Conservation (phyloP, 345 rosid species). For the Linum tenue region DNA sequence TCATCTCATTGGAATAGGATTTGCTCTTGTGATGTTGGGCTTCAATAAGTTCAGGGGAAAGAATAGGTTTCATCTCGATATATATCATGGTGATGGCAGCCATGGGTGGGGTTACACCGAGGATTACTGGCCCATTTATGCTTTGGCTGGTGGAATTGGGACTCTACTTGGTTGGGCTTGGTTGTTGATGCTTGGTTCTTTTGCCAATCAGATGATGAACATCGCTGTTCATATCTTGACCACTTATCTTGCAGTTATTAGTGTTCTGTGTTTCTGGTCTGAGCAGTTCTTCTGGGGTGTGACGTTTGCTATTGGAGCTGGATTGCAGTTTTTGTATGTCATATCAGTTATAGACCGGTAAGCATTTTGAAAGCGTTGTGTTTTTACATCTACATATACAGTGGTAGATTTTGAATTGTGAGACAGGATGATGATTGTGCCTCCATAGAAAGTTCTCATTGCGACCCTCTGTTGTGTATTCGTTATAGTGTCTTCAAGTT, state of each 20-base stretch:
- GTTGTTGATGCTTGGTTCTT: constrained; percentile 69
- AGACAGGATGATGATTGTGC: neutral
- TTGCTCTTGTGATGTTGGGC: constrained; percentile 55
- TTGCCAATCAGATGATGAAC: constrained; percentile 77
- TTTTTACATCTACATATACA: neutral
- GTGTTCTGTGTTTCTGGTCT: constrained; percentile 89
- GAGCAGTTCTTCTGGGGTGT: constrained; percentile 71
- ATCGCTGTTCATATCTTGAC: constrained; percentile 84
- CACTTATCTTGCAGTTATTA: constrained; percentile 78
- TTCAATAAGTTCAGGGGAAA: constrained; percentile 57
- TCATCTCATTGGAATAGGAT: constrained; percentile 59
- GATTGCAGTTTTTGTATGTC: constrained; percentile 88
- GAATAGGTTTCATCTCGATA: constrained; percentile 72
- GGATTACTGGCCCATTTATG: constrained; percentile 86
- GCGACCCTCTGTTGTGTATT: too few relatives aligned
- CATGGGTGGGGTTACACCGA: constrained; percentile 51
- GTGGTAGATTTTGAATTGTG: neutral
- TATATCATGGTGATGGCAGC: constrained; percentile 31
- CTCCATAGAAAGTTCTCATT: neutral
- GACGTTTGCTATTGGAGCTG: constrained; percentile 67
- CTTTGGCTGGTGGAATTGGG: constrained; percentile 72
- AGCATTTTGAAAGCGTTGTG: neutral
- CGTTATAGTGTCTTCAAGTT: too few relatives aligned
- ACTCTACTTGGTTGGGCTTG: constrained; percentile 63
- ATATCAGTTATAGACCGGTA: constrained; percentile 96